phyloP scores from a whole-genome alignment of 2,329 filamentous ascomycete species.

The Monilinia laxa region DNA sequence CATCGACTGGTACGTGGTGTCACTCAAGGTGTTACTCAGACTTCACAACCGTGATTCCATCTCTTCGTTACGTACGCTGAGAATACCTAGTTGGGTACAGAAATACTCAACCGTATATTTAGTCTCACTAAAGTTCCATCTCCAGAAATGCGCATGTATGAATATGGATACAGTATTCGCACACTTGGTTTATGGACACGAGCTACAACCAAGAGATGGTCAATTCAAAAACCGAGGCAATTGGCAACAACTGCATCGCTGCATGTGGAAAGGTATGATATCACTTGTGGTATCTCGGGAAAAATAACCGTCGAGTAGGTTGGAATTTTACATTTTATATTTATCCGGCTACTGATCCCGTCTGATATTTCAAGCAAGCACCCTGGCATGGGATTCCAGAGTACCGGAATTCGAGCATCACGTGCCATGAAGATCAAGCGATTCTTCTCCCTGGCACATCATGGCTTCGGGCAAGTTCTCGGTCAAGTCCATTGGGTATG shows the following conservation, averaged over 20 bases:
- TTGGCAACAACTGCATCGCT: slow-evolving; percentile 18
- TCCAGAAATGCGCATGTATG: slow-evolving; percentile 4
- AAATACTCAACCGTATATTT: not conserved
- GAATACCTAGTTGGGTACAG: not conserved
- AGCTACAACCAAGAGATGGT: not conserved
- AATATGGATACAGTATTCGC: not conserved
- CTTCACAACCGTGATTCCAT: not conserved
- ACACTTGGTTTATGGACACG: not conserved
- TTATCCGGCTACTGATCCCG: not conserved
- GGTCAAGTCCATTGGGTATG: not conserved
- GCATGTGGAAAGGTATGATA: slow-evolving; percentile 28
- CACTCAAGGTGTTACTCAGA: not conserved
- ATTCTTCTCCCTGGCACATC: not conserved
- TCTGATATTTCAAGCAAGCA: not conserved
- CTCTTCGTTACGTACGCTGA: not conserved
- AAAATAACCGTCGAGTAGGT: slow-evolving; percentile 37
- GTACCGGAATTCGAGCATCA: slow-evolving; percentile 2
- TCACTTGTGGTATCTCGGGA: slow-evolving; percentile 36
- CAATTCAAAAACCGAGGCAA: slow-evolving; percentile 5
- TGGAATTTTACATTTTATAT: not conserved
- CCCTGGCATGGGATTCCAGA: not conserved
- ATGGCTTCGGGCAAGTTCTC: not conserved
- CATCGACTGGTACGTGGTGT: not conserved
- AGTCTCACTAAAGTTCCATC: not conserved
- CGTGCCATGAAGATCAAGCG: not conserved